These are phyloP conservation scores for Apocynum venetum DNA, from an alignment of 257 asterid species.

Conservation along the genomic window DNA sequence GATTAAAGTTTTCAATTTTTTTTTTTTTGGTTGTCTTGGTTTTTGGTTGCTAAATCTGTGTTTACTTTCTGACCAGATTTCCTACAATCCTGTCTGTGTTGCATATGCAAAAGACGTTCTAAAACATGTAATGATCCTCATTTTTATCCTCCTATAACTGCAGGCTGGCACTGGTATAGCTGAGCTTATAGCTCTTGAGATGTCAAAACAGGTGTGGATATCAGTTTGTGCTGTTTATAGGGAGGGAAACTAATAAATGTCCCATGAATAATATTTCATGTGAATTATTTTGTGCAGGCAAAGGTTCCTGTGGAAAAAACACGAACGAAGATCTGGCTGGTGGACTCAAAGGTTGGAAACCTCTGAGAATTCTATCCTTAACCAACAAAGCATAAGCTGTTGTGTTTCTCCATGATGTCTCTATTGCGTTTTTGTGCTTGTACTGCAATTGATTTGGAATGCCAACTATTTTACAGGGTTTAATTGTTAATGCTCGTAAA, in stretches of 20 bases:
- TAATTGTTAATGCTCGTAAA: slow-evolving; percentile 68
- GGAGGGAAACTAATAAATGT: not conserved
- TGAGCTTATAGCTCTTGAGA: slow-evolving; percentile 91
- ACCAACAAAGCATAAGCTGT: not conserved
- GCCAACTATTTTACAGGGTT: slow-evolving; percentile 48
- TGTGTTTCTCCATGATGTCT: not conserved
- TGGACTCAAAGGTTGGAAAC: slow-evolving; percentile 79
- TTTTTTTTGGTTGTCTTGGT: not conserved
- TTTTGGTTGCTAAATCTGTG: not conserved
- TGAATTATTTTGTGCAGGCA: slow-evolving; percentile 33
- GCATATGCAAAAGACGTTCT: not conserved
- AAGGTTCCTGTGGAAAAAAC: slow-evolving; percentile 53
- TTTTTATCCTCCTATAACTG: slow-evolving; percentile 20
- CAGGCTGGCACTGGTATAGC: slow-evolving; percentile 99
- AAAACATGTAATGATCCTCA: not conserved
- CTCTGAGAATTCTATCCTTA: not conserved
- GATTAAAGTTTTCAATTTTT: not conserved
- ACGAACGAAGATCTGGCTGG: slow-evolving; percentile 87
- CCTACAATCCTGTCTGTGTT: not conserved
- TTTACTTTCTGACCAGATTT: not conserved
- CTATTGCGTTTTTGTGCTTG: not conserved
- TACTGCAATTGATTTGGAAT: not conserved
- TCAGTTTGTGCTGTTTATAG: not conserved
- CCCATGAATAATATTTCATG: slow-evolving; percentile 1
- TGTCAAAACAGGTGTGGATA: slow-evolving; percentile 63